Conservation (phyloP, 2,329 filamentous ascomycete genomes). For the Exophiala xenobiotica region DNA sequence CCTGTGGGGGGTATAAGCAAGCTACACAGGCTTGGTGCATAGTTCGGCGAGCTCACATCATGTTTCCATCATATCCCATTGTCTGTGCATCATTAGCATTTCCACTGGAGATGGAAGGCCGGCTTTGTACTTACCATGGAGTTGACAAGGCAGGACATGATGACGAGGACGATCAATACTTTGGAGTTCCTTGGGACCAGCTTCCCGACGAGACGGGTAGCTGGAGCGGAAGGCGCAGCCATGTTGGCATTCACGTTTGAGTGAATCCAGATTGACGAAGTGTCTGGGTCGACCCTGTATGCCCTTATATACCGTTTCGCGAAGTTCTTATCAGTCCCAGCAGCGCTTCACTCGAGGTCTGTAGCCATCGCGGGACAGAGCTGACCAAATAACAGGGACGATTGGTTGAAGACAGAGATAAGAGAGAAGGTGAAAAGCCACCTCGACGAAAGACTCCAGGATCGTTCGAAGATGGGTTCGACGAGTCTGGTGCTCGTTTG, state of each 20-base stretch:
- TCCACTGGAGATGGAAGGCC: too few species aligned
- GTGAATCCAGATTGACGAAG: neutral
- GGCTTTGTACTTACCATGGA: too few species aligned
- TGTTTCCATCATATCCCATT: slow-evolving; percentile 6
- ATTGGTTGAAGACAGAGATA: neutral
- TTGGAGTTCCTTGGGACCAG: neutral
- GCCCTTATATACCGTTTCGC: neutral
- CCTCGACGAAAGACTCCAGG: neutral
- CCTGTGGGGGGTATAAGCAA: neutral
- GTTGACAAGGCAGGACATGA: too few species aligned
- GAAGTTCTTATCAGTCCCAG: neutral
- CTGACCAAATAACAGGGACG: neutral
- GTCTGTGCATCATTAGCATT: too few species aligned
- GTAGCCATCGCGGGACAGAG: neutral
- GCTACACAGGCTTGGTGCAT: neutral
- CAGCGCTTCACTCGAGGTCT: neutral
- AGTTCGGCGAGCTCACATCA: neutral
- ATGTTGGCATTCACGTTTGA: neutral
- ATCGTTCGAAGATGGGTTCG: neutral
- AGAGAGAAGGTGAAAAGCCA: neutral
- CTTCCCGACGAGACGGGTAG: neutral
- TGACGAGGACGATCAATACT: too few species aligned
- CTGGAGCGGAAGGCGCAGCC: neutral
- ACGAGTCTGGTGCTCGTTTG: neutral
- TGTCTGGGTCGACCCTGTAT: neutral